Evolutionary conservation across 805 yeast species (phyloP), one percentile per base, ranked within the genome.

Genomic region (Pichia membranifaciens): DNA sequence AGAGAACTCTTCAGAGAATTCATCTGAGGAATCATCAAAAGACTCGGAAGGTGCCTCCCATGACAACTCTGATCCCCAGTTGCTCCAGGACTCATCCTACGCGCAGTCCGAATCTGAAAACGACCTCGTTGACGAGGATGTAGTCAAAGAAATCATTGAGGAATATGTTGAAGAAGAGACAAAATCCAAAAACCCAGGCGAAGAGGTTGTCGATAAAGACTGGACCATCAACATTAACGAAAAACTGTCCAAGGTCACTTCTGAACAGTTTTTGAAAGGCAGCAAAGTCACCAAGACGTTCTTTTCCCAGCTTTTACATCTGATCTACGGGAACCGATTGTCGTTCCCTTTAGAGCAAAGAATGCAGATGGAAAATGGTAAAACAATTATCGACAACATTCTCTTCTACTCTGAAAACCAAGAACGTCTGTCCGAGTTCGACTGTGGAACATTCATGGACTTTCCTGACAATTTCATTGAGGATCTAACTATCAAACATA

Each of bases 401-500:
- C 22, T 48, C 3, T 37, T 38, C 9, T 39, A 43, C 20, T 50
- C 51, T 17, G 39, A 43, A 9, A 37, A 45, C 10, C 3, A 15
- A 12, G 55, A 56, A 20, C 36, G 48, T 1, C 22, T 49, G 12
- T 44, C 52, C 4, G 55, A 54, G 38, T 28, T 33, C 16, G 46
- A 44, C 16, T 23, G 38, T 2, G 7, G 13, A 2, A 16, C 18
- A 2, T 43, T 53, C n/a, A 47, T 61, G 49, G 32, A 44, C 13
- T 61, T 61, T 36, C 53, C 66, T 13, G 64, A 64, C 1, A 62
- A 64, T 0, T 82, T 80, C 52, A 58, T 78, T 22, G 53, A 55
- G 1, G 69, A 71, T 44, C 65, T 82, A 67, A 69, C 58, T 13
- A 50, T 53, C 9, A 71, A 80, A 16, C 88, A 82, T 61, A 49